Conservation (phyloP, 176 grass and related monocot species). For the Juncus effusus region DNA sequence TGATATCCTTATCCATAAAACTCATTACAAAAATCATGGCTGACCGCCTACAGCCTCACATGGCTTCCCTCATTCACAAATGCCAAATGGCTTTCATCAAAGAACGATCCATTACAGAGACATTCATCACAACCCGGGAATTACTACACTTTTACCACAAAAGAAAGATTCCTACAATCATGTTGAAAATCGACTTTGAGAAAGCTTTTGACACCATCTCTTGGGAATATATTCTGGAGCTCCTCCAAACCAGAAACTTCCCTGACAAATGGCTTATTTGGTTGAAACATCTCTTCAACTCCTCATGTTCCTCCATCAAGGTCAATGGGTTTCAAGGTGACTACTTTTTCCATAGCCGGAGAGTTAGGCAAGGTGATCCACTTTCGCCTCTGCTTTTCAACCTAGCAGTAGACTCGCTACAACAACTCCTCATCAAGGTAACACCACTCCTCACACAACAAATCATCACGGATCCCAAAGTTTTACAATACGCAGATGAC, state of each 20-base stretch:
- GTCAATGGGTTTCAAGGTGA: background rate
- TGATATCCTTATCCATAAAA: background rate
- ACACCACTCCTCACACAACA: too few species aligned
- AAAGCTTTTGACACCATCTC: too few species aligned
- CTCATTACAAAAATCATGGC: background rate
- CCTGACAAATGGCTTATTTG: background rate
- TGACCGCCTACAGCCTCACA: background rate
- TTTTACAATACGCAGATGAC: too few species aligned
- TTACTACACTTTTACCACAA: background rate
- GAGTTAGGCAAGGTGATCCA: background rate
- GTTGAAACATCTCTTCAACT: background rate
- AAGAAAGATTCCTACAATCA: background rate
- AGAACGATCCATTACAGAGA: background rate
- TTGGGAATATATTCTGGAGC: background rate
- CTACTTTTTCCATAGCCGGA: background rate
- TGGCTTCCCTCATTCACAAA: background rate
- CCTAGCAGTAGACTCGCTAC: too few species aligned
- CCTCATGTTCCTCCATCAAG: background rate
- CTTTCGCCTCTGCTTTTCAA: background rate
- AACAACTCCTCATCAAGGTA: too few species aligned
- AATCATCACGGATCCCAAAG: too few species aligned
- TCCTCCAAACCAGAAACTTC: background rate
- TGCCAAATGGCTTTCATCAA: background rate
- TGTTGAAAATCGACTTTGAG: too few species aligned
- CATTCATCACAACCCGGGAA: background rate